Conservation (phyloP, 2,329 filamentous ascomycete species). For the Penicillium hesseltinei region DNA sequence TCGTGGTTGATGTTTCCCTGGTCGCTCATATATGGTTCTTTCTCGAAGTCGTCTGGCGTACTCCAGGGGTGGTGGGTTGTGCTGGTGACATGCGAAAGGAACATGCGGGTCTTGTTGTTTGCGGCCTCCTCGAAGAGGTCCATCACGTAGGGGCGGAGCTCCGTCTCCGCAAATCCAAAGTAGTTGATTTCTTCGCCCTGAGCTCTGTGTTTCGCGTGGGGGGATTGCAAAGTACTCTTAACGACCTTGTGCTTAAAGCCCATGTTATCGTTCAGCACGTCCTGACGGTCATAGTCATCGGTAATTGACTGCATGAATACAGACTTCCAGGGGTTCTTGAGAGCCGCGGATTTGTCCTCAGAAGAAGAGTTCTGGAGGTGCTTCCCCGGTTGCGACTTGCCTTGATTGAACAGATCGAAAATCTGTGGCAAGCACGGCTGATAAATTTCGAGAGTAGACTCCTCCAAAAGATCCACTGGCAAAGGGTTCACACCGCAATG, state of each 20-base stretch:
- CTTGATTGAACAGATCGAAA: slow-evolving; percentile 37
- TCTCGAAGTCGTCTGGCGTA: slow-evolving; percentile 33
- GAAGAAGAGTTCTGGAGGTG: background rate
- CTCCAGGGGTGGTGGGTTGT: slow-evolving; percentile 47
- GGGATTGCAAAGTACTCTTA: slow-evolving; percentile 28
- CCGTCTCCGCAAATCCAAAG: slow-evolving; percentile 44
- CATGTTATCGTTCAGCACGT: slow-evolving; percentile 35
- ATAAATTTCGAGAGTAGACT: slow-evolving; percentile 37
- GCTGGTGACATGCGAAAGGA: slow-evolving; percentile 36
- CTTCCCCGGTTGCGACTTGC: slow-evolving; percentile 16
- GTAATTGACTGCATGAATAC: slow-evolving; percentile 43
- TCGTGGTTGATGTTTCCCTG: slow-evolving; percentile 30
- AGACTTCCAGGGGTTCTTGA: slow-evolving; percentile 33
- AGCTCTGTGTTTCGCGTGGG: slow-evolving; percentile 32
- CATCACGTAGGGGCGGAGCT: slow-evolving; percentile 39
- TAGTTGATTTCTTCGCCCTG: slow-evolving; percentile 43
- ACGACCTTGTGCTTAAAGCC: slow-evolving; percentile 34
- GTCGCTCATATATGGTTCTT: slow-evolving; percentile 27
- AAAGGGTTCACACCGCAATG: slow-evolving; percentile 43
- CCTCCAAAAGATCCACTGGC: slow-evolving; percentile 42
- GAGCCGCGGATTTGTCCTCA: slow-evolving; percentile 7
- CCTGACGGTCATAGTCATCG: slow-evolving; percentile 40
- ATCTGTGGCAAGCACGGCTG: slow-evolving; percentile 44
- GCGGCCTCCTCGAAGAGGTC: slow-evolving; percentile 32
- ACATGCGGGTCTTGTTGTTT: slow-evolving; percentile 32